Evolutionary conservation across 805 yeast genomes (phyloP).

Genomic region (Lipomyces lipofer): DNA sequence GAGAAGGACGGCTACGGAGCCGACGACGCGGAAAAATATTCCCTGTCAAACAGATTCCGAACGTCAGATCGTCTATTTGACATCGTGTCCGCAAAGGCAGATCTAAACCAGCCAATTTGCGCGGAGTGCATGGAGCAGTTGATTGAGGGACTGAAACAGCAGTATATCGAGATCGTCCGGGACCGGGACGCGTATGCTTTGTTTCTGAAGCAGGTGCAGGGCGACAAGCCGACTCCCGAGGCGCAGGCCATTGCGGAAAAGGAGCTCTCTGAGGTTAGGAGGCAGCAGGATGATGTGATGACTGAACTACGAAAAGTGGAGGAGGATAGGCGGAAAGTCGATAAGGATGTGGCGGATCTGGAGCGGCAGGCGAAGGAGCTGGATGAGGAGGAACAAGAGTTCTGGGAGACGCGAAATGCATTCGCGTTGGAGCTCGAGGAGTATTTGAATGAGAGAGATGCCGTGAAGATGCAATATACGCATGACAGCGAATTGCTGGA

Average conservation of each 20-base stretch:
- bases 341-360: conserved; percentile 49
- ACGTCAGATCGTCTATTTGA: conserved; percentile 39
- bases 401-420: conserved; percentile 54
- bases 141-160: conserved; percentile 61
- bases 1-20: conserved; percentile 2
- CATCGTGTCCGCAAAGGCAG: conserved; percentile 67
- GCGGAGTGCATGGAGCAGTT: conserved; percentile 75
- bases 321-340: conserved; percentile 49
- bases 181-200: conserved; percentile 78
- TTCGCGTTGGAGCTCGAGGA: conserved; percentile 54
- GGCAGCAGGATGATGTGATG: conserved; percentile 40
- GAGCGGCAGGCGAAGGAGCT: conserved; percentile 41
- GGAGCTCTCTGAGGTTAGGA: conserved; percentile 50
- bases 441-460: conserved; percentile 57
- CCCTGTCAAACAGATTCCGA: conserved; percentile 12
- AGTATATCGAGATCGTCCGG: conserved; percentile 68
- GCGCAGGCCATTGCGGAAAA: conserved; percentile 50
- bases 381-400: conserved; percentile 48
- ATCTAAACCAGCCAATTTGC: conserved; percentile 84
- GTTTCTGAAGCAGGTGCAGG: conserved; percentile 66
- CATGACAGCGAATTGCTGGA: conserved; percentile 66
- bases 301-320: conserved; percentile 42
- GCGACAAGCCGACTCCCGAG: conserved; percentile 39
- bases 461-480: conserved; percentile 63
- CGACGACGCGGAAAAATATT: conserved; percentile 9